Base-by-base conservation (phyloP, 768 basidiomycete genomes). In the Termitomyces sp. region DNA sequence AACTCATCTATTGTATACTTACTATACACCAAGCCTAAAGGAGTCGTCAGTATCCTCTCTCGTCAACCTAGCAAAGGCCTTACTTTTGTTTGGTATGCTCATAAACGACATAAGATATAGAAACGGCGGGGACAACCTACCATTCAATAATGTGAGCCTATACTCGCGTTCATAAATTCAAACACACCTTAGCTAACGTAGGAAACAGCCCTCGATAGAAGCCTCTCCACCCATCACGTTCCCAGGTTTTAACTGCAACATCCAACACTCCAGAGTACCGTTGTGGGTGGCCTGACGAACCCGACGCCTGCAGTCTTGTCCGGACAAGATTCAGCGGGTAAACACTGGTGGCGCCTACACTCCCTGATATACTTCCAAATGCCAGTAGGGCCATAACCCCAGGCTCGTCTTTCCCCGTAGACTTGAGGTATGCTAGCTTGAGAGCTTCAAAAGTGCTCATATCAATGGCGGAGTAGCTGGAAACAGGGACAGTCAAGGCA, bases 401-500 rank as follows among this genome's bases (percentile, higher is more conserved):
- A 0, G 96, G 93, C 70, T 99, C 95, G 30, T 94, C 88, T 66
- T 88, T 84, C 36, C 88, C 89, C 6, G 91, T 91, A 34, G 95
- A 96, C 54, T 86, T 83, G 41, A 89, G 76, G 71, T 98, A 98
- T 2, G 90, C 87, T 46, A 95, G 77, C 71, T 98, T 98, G 58
- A 99, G 84, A 2, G 93, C 93, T 75, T 98, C 96, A 60, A 97
- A 98, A 3, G 95, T 95, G 66, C 88, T 91, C 92, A 94, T 96
- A 72, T 99, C 96, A 62, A 98, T 99, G 5, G 96, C 96, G 15
- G 92, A 89, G 70, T 91, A 92, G 58, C 88, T 89, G 49, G 55
- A 44, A 30, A 48, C 56, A 58, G 53, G 52, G 48, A 46, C 50
- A 16, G 20, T 42, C 27, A 18, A 55, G 22, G 50, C 48, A 8